A percentile compares a stretch with the other conserved stretches of the same genome.
Evolutionary conservation across 371 early-diverging fungal species (phyloP).

Genomic region (Mortierella sp.): DNA sequence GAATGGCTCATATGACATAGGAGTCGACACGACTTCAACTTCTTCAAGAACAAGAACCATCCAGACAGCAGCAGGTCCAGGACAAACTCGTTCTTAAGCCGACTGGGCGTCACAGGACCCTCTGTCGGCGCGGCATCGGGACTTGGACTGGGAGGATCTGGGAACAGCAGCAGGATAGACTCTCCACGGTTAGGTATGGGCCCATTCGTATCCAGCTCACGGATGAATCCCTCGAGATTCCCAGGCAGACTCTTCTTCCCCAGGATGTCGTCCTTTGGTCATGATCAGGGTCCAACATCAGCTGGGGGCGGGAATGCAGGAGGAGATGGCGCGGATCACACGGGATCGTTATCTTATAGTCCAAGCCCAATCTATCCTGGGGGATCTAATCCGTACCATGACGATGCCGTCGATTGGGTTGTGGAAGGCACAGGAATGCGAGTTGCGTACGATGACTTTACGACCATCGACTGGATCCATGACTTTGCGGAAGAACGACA

Average conservation of each 20-base stretch:
- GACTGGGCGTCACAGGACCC: conserved; percentile 25
- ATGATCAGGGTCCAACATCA: conserved; percentile 1
- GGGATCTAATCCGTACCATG: conserved; percentile 52
- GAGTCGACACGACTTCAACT: conserved; percentile 54
- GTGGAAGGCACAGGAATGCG: conserved; percentile 63
- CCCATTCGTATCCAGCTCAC: conserved; percentile 27
- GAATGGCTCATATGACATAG: too few relatives aligned
- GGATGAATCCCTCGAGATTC: conserved; percentile 15
- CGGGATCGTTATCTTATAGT: conserved; percentile 4
- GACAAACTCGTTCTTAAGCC: conserved; percentile 33
- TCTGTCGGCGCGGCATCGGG: not conserved
- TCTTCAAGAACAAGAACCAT: conserved; percentile 50
- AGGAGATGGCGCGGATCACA: not conserved
- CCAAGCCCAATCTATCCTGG: conserved; percentile 45
- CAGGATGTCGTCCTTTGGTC: conserved; percentile 11
- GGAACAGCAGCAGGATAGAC: not conserved
- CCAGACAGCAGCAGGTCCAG: conserved; percentile 25
- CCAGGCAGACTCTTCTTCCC: conserved; percentile 35
- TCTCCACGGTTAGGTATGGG: conserved; percentile 50
- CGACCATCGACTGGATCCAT: conserved; percentile 91
- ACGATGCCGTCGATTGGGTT: conserved; percentile 58
- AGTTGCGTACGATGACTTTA: conserved; percentile 72
- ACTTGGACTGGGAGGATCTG: not conserved
- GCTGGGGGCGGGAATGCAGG: conserved; percentile 1
- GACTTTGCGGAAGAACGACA: conserved; percentile 92